Conservation (phyloP, 1,284 basidiomycete genomes). For the Kwoniella shivajii region DNA sequence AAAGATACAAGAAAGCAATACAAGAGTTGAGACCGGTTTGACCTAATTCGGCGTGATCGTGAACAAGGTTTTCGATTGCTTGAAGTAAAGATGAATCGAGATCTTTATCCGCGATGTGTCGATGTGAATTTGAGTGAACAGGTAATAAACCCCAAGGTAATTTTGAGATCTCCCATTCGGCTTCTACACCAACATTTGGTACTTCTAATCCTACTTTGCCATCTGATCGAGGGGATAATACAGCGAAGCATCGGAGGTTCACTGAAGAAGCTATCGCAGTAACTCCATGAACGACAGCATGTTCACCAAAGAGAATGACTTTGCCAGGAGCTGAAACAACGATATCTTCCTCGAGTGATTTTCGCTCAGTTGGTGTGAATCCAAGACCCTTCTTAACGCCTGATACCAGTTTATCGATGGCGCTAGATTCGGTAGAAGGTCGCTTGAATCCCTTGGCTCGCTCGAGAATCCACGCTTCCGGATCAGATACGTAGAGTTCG, state of each 20-base stretch:
- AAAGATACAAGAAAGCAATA: constrained; percentile 90
- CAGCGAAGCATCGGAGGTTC: constrained; percentile 91
- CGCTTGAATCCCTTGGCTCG: constrained; percentile 50
- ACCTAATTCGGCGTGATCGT: constrained; percentile 25
- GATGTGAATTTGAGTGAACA: constrained; percentile 57
- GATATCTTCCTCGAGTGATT: constrained; percentile 57
- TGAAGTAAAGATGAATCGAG: constrained; percentile 72
- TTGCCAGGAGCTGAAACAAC: constrained; percentile 95
- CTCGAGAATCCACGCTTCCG: constrained; percentile 46
- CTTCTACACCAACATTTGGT: constrained; percentile 76
- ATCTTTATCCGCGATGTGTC: constrained; percentile 61
- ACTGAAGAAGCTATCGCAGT: constrained; percentile 95
- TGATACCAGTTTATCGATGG: constrained; percentile 34
- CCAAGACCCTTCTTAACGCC: constrained; percentile 40
- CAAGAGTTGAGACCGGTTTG: constrained; percentile 62
- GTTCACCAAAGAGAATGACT: constrained; percentile 97
- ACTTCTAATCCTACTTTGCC: constrained; percentile 75
- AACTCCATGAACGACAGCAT: constrained; percentile 97
- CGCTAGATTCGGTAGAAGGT: constrained; percentile 21
- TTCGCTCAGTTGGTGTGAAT: constrained; percentile 24
- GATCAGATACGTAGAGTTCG: constrained; percentile 42
- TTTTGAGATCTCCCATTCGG: constrained; percentile 77
- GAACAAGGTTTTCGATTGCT: constrained; percentile 59
- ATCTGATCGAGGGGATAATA: constrained; percentile 74
- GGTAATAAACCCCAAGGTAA: constrained; percentile 81